phyloP scores from a whole-genome alignment of 371 early-diverging fungal genomes.

The Mortierella sp. region DNA sequence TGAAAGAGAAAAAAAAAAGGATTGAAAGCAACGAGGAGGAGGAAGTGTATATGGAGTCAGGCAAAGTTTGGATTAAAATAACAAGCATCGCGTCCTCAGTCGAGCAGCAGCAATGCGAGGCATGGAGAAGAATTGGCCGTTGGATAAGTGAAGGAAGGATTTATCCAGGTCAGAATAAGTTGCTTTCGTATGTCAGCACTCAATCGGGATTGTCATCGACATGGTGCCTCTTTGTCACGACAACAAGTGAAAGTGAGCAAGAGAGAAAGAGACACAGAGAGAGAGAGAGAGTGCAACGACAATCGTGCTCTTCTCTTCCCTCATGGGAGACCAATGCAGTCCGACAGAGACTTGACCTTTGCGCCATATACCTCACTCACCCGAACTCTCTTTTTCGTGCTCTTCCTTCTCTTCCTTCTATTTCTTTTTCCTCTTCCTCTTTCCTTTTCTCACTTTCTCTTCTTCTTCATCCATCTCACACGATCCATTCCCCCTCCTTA shows the following conservation, averaged over 20 bases:
- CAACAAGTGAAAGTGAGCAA: no score
- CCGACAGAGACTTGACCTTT: no score
- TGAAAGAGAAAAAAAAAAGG: background rate
- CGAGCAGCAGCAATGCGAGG: no score
- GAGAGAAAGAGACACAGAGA: no score
- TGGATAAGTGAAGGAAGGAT: no score
- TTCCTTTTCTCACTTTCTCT: constrained; percentile 10
- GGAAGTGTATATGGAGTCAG: background rate
- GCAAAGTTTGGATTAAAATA: no score
- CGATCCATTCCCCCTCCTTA: constrained; percentile 36
- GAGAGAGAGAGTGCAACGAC: no score
- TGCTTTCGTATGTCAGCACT: no score
- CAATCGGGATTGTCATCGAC: no score
- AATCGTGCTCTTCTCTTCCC: background rate
- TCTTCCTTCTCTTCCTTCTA: background rate
- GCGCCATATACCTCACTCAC: background rate
- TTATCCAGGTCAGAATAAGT: no score
- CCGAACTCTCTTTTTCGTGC: background rate
- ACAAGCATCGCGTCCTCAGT: background rate
- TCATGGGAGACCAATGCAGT: background rate
- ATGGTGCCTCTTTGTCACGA: no score
- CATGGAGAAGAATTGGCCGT: background rate
- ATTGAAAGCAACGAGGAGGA: background rate
- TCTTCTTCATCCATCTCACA: constrained; percentile 30
- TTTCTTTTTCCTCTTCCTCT: constrained; percentile 19